These are phyloP conservation scores for Fulvia fulva DNA, from an alignment of 2,329 filamentous ascomycete genomes.

Conservation along the genomic window DNA sequence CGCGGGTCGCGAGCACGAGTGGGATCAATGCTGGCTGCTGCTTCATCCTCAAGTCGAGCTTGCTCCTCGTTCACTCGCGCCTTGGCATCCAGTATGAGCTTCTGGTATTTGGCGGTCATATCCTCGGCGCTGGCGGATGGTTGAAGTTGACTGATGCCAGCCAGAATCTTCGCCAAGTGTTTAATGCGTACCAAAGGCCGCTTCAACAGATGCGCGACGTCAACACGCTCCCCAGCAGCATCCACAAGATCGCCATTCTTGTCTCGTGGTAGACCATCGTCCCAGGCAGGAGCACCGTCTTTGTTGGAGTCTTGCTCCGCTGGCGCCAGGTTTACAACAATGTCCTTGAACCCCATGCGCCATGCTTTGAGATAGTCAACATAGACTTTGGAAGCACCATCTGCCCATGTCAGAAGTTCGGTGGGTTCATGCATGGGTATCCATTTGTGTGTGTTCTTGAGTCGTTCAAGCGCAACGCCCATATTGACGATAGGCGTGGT, in stretches of 20 bases:
- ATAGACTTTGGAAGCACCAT: conserved; percentile 73
- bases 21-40: conserved; percentile 77
- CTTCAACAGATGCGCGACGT: conserved; percentile 90
- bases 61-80: conserved; percentile 69
- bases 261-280: conserved; percentile 55
- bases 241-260: conserved; percentile 56
- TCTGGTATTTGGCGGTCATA: conserved; percentile 62
- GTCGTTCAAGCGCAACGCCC: conserved; percentile 81
- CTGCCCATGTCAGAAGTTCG: conserved; percentile 74
- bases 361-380: conserved; percentile 81
- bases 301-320: conserved; percentile 52
- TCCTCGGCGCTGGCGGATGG: conserved; percentile 56
- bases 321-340: conserved; percentile 87
- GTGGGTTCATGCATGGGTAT: conserved; percentile 71
- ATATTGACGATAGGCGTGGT: conserved; percentile 81
- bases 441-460: conserved; percentile 74
- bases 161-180: conserved; percentile 78
- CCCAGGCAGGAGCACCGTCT: conserved; percentile 45
- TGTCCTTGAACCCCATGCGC: conserved; percentile 89
- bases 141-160: conserved; percentile 57
- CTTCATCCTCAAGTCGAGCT: conserved; percentile 75
- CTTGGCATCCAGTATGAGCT: conserved; percentile 71
- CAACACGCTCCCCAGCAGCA: conserved; percentile 79
- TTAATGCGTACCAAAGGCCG: conserved; percentile 83
- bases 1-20: conserved; percentile 74